Evolutionary conservation across 2,329 filamentous ascomycete species (phyloP).

Genomic region (Sporothrix brunneoviolacea): DNA sequence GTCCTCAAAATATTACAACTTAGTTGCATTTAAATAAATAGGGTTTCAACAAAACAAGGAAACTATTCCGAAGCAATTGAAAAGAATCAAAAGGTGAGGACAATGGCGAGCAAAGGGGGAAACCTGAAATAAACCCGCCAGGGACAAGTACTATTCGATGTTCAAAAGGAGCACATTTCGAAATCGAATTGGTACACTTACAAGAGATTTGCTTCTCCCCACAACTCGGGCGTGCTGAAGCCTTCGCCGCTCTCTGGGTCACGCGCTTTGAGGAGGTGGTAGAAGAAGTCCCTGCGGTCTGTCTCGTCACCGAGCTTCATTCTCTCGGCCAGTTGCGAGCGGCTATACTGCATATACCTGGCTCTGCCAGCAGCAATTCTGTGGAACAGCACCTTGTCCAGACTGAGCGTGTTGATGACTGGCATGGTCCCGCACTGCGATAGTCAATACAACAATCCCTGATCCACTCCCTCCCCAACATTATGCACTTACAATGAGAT

Average conservation of each 20-base stretch:
- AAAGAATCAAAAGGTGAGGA: neutral
- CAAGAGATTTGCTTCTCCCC: conserved; percentile 64
- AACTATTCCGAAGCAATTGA: too few relatives aligned
- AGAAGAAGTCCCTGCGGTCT: conserved; percentile 68
- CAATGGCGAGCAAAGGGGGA: neutral
- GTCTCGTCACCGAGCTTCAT: conserved; percentile 59
- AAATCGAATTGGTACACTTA: conserved; percentile 32
- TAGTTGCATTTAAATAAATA: too few relatives aligned
- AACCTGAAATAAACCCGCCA: neutral
- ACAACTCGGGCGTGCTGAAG: conserved; percentile 59
- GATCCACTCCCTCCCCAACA: too few relatives aligned
- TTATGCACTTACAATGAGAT: conserved; percentile 60
- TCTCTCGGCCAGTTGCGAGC: conserved; percentile 58
- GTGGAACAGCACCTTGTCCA: conserved; percentile 63
- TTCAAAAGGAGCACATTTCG: neutral
- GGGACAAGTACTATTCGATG: neutral
- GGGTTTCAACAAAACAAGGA: too few relatives aligned
- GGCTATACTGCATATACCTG: conserved; percentile 66
- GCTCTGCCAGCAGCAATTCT: conserved; percentile 60
- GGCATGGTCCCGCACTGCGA: conserved; percentile 66
- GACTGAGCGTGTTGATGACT: conserved; percentile 55
- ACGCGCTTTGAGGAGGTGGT: conserved; percentile 63
- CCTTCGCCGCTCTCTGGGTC: conserved; percentile 65
- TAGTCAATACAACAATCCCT: too few relatives aligned
- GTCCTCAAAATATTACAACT: too few relatives aligned